Conservation (phyloP, 2,329 filamentous ascomycete genomes). For the Microsporum ferrugineum region DNA sequence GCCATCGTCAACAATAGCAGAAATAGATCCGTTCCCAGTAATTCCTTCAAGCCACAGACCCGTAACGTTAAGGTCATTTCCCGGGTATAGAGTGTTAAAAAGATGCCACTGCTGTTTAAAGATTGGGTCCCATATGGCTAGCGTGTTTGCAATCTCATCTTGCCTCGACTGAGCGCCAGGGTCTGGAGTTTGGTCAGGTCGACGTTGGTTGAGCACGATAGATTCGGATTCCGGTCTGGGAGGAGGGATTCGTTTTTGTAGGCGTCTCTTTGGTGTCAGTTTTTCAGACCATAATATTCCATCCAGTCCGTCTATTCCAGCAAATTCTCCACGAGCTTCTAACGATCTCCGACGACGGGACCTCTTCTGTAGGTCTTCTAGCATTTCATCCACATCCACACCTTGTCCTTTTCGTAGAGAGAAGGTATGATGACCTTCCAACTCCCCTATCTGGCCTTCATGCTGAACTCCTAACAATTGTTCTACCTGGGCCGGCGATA, state of each 20-base stretch:
- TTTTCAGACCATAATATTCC: conserved; percentile 70
- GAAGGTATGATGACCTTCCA: conserved; percentile 77
- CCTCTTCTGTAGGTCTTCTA: conserved; percentile 45
- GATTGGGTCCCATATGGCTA: conserved; percentile 80
- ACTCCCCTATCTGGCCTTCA: conserved; percentile 67
- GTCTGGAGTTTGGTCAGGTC: conserved; percentile 23
- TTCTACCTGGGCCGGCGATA: conserved; percentile 53
- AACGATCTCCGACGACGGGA: conserved; percentile 47
- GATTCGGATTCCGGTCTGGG: conserved; percentile 12
- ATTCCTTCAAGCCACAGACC: conserved; percentile 83
- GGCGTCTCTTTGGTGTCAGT: conserved; percentile 50
- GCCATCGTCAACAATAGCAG: conserved; percentile 92
- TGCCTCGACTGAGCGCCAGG: conserved; percentile 47
- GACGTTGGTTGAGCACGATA: conserved; percentile 6
- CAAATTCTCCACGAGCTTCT: conserved; percentile 22
- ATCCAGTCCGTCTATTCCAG: conserved; percentile 50
- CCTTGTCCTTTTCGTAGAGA: conserved; percentile 51
- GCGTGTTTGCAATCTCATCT: conserved; percentile 47
- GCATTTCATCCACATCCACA: conserved; percentile 41
- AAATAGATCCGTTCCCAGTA: conserved; percentile 77
- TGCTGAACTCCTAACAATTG: conserved; percentile 61
- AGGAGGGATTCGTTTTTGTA: conserved; percentile 48
- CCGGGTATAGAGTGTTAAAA: conserved; percentile 65
- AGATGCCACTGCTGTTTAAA: conserved; percentile 95
- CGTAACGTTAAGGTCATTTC: conserved; percentile 94